phyloP scores from a whole-genome alignment of 2,329 filamentous ascomycete genomes.

The Trichoderma asperellum region DNA sequence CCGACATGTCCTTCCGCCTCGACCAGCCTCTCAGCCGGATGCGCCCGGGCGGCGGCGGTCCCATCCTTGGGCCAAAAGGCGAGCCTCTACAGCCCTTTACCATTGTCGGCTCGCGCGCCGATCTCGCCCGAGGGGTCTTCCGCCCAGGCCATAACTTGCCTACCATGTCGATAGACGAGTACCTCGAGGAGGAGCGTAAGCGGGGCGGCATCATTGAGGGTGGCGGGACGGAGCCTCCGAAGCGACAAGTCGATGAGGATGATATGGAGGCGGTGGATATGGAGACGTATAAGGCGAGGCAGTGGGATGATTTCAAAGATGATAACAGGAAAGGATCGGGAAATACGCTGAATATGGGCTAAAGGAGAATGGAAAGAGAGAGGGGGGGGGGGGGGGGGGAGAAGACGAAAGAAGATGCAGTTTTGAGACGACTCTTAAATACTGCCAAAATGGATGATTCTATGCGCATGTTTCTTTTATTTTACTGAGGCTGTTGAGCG shows the following conservation, averaged over 20 bases:
- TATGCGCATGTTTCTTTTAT: background rate
- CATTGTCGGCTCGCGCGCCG: conserved; percentile 74
- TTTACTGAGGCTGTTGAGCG: background rate
- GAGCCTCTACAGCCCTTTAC: conserved; percentile 92
- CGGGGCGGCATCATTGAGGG: conserved; percentile 90
- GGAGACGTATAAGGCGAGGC: conserved; percentile 89
- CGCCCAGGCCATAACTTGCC: conserved; percentile 88
- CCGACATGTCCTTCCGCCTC: conserved; percentile 68
- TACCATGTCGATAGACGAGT: conserved; percentile 98
- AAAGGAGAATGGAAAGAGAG: conserved; percentile 11
- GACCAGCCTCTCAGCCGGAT: conserved; percentile 65
- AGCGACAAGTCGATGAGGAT: conserved; percentile 83
- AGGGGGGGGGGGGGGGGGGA: no score
- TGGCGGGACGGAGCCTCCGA: conserved; percentile 76
- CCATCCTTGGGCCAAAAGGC: conserved; percentile 76
- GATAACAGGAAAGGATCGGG: conserved; percentile 83
- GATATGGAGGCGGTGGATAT: conserved; percentile 83
- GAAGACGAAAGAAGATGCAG: no score
- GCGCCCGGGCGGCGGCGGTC: conserved; percentile 60
- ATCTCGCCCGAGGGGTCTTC: conserved; percentile 81
- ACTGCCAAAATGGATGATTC: background rate
- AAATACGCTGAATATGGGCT: conserved; percentile 81
- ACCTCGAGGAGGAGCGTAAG: conserved; percentile 85
- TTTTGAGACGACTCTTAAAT: background rate
- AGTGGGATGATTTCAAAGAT: conserved; percentile 95